Evolutionary conservation across 2,329 filamentous ascomycete genomes (phyloP).

Genomic region (Hortaea werneckii): DNA sequence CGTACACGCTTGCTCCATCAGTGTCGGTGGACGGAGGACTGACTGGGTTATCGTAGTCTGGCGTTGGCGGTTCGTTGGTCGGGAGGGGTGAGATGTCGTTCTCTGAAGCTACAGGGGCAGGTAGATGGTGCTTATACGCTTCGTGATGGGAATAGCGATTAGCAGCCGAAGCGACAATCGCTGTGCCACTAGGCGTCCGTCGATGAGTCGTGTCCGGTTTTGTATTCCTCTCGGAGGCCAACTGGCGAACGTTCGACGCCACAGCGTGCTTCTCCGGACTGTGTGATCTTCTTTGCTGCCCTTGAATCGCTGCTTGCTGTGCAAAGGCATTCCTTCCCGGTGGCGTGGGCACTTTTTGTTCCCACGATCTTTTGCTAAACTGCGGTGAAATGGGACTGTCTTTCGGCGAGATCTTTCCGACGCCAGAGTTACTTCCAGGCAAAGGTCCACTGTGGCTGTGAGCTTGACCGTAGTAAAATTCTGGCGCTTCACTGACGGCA

Average conservation of each 20-base stretch:
- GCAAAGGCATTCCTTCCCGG: constrained; percentile 20
- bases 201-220: constrained; percentile 7
- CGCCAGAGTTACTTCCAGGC: constrained; percentile 13
- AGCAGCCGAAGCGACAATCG: constrained; percentile 14
- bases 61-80: constrained; percentile 6
- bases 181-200: constrained; percentile 17
- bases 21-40: constrained; percentile 19
- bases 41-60: constrained; percentile 9
- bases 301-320: constrained; percentile 8
- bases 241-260: not conserved
- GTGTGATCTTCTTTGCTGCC: not conserved
- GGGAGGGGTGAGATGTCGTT: constrained; percentile 17
- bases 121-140: not conserved
- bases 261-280: not conserved
- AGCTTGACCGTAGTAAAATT: constrained; percentile 18
- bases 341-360: constrained; percentile 2
- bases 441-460: constrained; percentile 10
- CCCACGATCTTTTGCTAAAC: constrained; percentile 5
- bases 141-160: constrained; percentile 17
- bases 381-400: constrained; percentile 5
- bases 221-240: constrained; percentile 1
- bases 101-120: constrained; percentile 1
- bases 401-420: constrained; percentile 12
- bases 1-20: constrained; percentile 29
- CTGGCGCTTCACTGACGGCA: constrained; percentile 31